phyloP scores from a whole-genome alignment of 306 rosid genomes.

The Pyrus communis region DNA sequence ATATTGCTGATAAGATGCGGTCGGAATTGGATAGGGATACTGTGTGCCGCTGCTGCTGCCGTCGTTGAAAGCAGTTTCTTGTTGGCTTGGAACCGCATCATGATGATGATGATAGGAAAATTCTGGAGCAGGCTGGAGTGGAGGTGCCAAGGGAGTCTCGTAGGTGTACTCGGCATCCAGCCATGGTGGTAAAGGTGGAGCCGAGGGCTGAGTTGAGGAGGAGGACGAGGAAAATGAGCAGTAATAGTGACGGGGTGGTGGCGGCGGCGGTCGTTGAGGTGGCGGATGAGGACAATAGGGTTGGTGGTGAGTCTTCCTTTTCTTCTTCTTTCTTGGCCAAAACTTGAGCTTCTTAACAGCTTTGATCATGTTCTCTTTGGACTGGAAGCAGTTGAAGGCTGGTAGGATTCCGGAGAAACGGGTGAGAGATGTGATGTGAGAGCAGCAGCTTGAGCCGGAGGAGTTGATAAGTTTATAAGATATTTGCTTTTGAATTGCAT shows the following conservation, averaged over 20 bases:
- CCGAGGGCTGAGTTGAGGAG: conserved; percentile 41
- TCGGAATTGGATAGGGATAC: not conserved
- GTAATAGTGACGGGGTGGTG: conserved; percentile 3
- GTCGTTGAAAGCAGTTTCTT: not conserved
- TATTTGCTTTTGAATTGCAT: too few relatives aligned
- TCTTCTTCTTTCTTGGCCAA: conserved; percentile 53
- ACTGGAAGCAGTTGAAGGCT: not conserved
- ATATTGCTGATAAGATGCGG: conserved; percentile 39
- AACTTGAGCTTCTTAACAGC: conserved; percentile 54
- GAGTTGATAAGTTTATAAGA: not conserved
- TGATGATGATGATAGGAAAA: not conserved
- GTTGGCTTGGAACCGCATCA: conserved; percentile 9
- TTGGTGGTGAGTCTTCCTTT: conserved; percentile 15
- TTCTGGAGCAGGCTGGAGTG: not conserved
- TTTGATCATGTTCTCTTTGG: conserved; percentile 30
- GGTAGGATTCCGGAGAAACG: not conserved
- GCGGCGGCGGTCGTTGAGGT: conserved; percentile 10
- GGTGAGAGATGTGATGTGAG: not conserved
- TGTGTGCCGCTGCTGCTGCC: not conserved
- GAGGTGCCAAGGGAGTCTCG: conserved; percentile 25
- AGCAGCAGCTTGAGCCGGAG: not conserved
- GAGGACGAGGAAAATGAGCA: conserved; percentile 11
- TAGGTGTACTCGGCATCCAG: conserved; percentile 22
- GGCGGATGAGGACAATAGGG: conserved; percentile 24
- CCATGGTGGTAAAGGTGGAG: conserved; percentile 76